These are phyloP conservation scores for Monosporascus sp. DNA, from an alignment of 2,329 filamentous ascomycete species.

Conservation along the genomic window DNA sequence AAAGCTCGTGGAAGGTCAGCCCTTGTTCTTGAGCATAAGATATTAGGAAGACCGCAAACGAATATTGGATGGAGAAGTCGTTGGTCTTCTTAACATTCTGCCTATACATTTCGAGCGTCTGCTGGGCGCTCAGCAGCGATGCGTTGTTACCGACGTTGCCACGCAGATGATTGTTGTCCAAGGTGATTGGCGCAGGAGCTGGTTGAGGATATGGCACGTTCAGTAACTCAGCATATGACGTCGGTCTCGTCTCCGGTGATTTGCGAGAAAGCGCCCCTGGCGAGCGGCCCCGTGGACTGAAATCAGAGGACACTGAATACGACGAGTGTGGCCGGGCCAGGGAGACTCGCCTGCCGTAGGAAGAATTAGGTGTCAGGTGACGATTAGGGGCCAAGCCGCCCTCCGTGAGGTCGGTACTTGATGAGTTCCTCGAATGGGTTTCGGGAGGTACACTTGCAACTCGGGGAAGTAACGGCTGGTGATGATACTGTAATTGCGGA, in stretches of 20 bases:
- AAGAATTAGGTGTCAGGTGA: constrained; percentile 56
- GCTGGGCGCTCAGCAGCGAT: constrained; percentile 81
- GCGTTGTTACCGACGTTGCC: constrained; percentile 81
- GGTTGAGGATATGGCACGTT: constrained; percentile 77
- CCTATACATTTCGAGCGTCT: constrained; percentile 96
- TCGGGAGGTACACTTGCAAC: constrained; percentile 39
- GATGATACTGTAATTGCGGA: constrained; percentile 58
- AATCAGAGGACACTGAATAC: constrained; percentile 70
- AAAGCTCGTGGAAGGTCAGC: constrained; percentile 44
- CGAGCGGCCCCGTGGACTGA: constrained; percentile 55
- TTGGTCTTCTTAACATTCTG: constrained; percentile 97
- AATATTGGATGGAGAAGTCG: constrained; percentile 85
- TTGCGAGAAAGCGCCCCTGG: constrained; percentile 46
- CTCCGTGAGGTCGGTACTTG: constrained; percentile 49
- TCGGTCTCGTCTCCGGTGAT: constrained; percentile 50
- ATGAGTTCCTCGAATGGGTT: constrained; percentile 37
- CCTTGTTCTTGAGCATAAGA: constrained; percentile 79
- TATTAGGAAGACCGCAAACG: constrained; percentile 92
- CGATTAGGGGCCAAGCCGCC: constrained; percentile 49
- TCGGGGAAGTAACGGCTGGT: constrained; percentile 40
- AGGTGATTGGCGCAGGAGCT: constrained; percentile 56
- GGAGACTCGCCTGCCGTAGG: constrained; percentile 50
- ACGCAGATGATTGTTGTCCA: constrained; percentile 79
- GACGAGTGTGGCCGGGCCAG: constrained; percentile 67
- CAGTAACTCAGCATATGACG: constrained; percentile 55